A percentile compares a stretch with the other conserved stretches of the same genome.
Conservation (phyloP, 257 asterid species). For the Cynanchum wilfordii region DNA sequence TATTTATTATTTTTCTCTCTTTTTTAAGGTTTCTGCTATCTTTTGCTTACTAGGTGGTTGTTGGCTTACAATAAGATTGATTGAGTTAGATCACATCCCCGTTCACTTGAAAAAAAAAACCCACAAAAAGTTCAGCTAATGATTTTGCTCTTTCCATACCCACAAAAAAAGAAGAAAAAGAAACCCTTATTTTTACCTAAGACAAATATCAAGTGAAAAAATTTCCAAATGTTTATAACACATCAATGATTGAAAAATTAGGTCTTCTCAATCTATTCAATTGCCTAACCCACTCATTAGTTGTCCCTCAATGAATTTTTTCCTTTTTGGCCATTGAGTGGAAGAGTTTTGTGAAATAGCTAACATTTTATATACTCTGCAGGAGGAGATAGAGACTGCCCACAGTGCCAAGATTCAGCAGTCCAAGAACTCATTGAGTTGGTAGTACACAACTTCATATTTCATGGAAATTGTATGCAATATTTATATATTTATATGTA, state of each 20-base stretch:
- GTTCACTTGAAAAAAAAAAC: no score
- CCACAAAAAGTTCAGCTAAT: not conserved
- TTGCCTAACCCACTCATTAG: not conserved
- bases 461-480: not conserved
- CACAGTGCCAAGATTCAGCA: slow-evolving; percentile 63
- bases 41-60: not conserved
- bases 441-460: slow-evolving; percentile 34
- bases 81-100: not conserved
- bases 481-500: not conserved
- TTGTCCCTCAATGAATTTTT: not conserved
- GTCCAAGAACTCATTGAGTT: slow-evolving; percentile 53
- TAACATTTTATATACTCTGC: slow-evolving; percentile 26
- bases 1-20: no score
- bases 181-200: no score
- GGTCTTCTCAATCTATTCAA: not conserved
- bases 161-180: no score
- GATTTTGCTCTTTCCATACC: not conserved
- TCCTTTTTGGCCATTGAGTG: not conserved
- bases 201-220: not conserved
- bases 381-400: slow-evolving; percentile 75
- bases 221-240: not conserved
- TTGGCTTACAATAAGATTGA: not conserved
- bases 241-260: not conserved
- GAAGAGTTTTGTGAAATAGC: not conserved
- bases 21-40: not conserved